phyloP scores from a whole-genome alignment of 2,329 filamentous ascomycete species.

The Paracamarosporium sp. region DNA sequence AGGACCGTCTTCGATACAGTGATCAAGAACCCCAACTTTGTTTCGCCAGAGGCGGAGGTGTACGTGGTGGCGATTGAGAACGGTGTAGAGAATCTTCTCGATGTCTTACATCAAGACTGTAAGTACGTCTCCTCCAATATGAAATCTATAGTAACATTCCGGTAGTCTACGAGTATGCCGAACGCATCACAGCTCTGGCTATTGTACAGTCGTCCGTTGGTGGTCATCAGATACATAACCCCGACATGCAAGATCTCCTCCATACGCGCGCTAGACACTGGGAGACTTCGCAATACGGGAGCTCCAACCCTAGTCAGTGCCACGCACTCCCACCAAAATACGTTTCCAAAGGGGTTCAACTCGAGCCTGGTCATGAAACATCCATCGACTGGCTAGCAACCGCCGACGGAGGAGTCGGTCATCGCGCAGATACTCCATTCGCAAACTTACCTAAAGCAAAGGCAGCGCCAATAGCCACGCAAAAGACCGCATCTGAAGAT shows the following conservation, averaged over 20 bases:
- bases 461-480: neutral
- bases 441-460: neutral
- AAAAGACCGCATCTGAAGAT: neutral
- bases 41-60: constrained; percentile 61
- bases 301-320: constrained; percentile 25
- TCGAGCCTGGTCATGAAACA: neutral
- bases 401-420: neutral
- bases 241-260: constrained; percentile 36
- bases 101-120: constrained; percentile 64
- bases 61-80: constrained; percentile 76
- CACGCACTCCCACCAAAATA: constrained; percentile 31
- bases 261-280: constrained; percentile 41
- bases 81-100: constrained; percentile 64
- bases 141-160: constrained; percentile 11
- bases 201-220: constrained; percentile 29
- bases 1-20: constrained; percentile 70
- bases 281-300: constrained; percentile 25
- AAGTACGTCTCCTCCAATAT: constrained; percentile 43
- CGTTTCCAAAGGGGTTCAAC: neutral
- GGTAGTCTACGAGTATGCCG: constrained; percentile 31
- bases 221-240: constrained; percentile 30
- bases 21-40: constrained; percentile 55
- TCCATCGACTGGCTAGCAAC: constrained; percentile 20
- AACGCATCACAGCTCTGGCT: constrained; percentile 40
- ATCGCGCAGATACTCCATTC: neutral